These are phyloP conservation scores for Cenchrus fungigraminus DNA, from an alignment of 176 grass and related monocot species.

Conservation along the genomic window DNA sequence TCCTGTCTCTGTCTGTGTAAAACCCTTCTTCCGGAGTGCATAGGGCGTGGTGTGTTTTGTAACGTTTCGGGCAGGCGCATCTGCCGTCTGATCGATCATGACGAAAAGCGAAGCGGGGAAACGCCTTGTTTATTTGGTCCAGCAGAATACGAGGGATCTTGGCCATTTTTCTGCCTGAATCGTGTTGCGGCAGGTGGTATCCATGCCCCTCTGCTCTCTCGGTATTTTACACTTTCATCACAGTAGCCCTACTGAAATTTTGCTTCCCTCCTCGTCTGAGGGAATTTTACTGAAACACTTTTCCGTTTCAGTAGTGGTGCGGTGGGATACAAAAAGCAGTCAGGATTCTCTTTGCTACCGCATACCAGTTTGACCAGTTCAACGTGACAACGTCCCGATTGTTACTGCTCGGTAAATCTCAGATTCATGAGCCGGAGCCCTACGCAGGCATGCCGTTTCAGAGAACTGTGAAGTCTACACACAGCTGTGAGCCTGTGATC, in stretches of 20 bases:
- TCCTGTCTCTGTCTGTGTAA: neutral
- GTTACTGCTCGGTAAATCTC: neutral
- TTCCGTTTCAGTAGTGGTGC: too few relatives aligned
- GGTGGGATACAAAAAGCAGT: neutral
- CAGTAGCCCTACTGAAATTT: too few relatives aligned
- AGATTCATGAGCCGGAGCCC: neutral
- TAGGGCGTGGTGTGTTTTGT: slow-evolving; percentile 43
- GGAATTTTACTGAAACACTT: too few relatives aligned
- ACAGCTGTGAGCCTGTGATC: neutral
- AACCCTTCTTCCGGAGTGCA: slow-evolving; percentile 14
- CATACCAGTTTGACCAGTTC: neutral
- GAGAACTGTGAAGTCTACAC: neutral
- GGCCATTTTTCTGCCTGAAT: slow-evolving; percentile 38
- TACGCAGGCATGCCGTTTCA: neutral
- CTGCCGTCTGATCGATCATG: slow-evolving; percentile 17
- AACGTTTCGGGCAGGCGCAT: slow-evolving; percentile 8
- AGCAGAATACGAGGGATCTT: slow-evolving; percentile 49
- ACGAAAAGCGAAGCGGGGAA: neutral
- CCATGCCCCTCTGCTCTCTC: slow-evolving; percentile 1
- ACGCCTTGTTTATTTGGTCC: slow-evolving; percentile 31
- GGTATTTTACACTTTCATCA: neutral
- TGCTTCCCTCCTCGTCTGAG: too few relatives aligned
- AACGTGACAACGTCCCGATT: neutral
- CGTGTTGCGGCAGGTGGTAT: slow-evolving; percentile 17
- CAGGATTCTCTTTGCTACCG: neutral